Evolutionary conservation across 495 filamentous ascomycete genomes (phyloP).

Genomic region (Tuber magnatum): DNA sequence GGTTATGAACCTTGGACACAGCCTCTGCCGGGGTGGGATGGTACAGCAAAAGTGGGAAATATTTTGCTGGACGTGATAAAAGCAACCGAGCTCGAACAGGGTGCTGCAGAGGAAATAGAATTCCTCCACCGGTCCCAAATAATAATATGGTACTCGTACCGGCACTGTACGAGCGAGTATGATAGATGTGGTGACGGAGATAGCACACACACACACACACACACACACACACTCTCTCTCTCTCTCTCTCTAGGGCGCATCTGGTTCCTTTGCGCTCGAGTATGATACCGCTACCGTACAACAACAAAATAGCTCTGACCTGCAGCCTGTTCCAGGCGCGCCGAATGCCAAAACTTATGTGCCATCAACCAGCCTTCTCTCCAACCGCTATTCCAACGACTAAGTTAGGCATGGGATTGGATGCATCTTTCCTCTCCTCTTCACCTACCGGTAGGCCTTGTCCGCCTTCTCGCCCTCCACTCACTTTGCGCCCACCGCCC

Average conservation of each 20-base stretch:
- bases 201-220: too few relatives aligned
- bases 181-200: too few relatives aligned
- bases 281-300: background rate
- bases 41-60: background rate
- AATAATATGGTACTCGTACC: too few relatives aligned
- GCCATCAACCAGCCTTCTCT: background rate
- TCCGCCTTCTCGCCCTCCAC: constrained; percentile 8
- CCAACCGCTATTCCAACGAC: background rate
- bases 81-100: background rate
- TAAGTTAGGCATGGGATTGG: background rate
- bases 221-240: too few relatives aligned
- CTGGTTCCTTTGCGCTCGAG: too few relatives aligned
- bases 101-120: background rate
- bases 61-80: background rate
- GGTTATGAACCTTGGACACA: background rate
- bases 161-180: too few relatives aligned
- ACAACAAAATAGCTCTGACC: background rate
- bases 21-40: background rate
- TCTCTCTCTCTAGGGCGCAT: too few relatives aligned
- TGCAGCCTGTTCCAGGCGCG: background rate
- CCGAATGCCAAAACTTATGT: background rate
- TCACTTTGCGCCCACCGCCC: constrained; percentile 1
- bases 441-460: background rate
- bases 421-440: background rate
- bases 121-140: background rate